A percentile compares a stretch with the other conserved stretches of the same genome.
Evolutionary conservation across 2,329 filamentous ascomycete species (phyloP).

Genomic region (Stagonosporopsis vannaccii): DNA sequence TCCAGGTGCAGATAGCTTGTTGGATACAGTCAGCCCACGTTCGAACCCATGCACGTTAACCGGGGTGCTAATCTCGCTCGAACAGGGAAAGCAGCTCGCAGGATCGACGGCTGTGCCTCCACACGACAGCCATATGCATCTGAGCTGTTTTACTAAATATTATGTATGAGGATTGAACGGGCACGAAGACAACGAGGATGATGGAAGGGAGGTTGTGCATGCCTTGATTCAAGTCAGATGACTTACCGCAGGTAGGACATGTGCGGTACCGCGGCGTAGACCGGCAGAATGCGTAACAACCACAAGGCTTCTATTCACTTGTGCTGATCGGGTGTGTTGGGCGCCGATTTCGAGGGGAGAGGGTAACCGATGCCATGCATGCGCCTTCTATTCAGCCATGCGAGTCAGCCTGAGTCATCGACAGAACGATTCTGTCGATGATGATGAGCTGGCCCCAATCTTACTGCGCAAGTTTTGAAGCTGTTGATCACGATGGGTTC

Average conservation of each 20-base stretch:
- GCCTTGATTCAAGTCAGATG: background rate
- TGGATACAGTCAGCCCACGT: background rate
- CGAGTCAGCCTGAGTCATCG: background rate
- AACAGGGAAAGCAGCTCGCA: background rate
- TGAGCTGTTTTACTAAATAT: background rate
- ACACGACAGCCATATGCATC: background rate
- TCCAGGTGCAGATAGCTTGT: slow-evolving; percentile 5
- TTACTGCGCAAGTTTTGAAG: background rate
- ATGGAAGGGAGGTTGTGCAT: background rate
- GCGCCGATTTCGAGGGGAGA: background rate
- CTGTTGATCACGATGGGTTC: background rate
- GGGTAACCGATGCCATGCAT: background rate
- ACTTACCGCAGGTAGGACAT: background rate
- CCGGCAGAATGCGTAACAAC: background rate
- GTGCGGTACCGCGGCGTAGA: background rate
- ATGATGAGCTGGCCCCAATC: background rate
- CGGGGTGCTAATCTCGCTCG: background rate
- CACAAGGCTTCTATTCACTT: background rate
- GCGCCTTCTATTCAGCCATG: background rate
- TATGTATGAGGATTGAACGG: background rate
- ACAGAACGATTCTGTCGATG: no score
- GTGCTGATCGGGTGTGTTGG: background rate
- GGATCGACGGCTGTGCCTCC: background rate
- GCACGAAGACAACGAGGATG: background rate
- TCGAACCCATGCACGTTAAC: background rate